Base-by-base conservation (phyloP, 1,284 basidiomycete genomes). In the Thelephora terrestris region DNA sequence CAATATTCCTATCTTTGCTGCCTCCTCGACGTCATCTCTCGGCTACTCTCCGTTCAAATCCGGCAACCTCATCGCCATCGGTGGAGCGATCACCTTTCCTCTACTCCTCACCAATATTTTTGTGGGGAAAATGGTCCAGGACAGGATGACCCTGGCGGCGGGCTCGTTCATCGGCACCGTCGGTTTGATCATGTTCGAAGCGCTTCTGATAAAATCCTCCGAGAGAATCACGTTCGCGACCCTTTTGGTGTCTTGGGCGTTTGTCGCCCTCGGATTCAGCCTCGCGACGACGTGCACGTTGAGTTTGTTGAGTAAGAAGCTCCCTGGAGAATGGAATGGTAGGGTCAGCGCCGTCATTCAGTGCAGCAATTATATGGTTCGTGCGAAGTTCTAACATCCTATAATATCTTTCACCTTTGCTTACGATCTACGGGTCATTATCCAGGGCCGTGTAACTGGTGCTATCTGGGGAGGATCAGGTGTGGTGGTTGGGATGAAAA, bases 1-100 rank as follows among this genome's bases (percentile, higher is more conserved):
- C 36, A 85, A 84, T 61, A 74, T 85, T 48, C 82, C 83, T 23
- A 72, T 85, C 49, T 83, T 77, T 60, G 74, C 75, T 38, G 73
- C 74, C 7, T 56, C 55, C 20, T 53, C 51, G 24, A 46, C 55
- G 27, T 59, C 54, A 32, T 64, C 58, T 9, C 75, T 85, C 60
- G 59, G 69, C 53, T 82, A 76, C 69, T 73, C 74, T 2, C 81
- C 81, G 0, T 81, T 74, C 57, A 68, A 73, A 7, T 76, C 82
- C 1, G 82, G 82, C 12, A 83, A 85, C 62, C 77, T 84, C 62
- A 81, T 85, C 58, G 81, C 80, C 7, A 69, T 85, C 5, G 81
- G 81, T 7, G 83, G 79, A 3, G 63, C 76, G 32, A 67, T 72
- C 34, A 70, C 76, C 17, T 74, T 84, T 58, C 81, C 83, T 2